phyloP scores from a whole-genome alignment of 768 basidiomycete species.

The Rhizopogon sp. region DNA sequence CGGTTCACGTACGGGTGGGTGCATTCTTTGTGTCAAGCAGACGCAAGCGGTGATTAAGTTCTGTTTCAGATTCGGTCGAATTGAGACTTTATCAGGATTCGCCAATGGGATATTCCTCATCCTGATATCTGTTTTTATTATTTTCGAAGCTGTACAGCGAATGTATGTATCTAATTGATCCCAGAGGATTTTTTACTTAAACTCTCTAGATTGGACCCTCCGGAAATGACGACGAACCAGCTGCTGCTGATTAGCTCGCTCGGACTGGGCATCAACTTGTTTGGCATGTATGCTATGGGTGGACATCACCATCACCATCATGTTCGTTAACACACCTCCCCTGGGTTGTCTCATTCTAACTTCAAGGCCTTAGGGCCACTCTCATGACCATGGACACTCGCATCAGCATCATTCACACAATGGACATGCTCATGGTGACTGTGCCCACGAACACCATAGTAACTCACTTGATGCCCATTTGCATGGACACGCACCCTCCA shows the following conservation, averaged over 20 bases:
- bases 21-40: not conserved
- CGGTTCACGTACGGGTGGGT: slow-evolving; percentile 91
- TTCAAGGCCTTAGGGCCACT: slow-evolving; percentile 10
- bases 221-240: slow-evolving; percentile 96
- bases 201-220: slow-evolving; percentile 71
- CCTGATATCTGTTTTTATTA: slow-evolving; percentile 94
- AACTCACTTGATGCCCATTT: slow-evolving; percentile 16
- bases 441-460: slow-evolving; percentile 23
- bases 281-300: slow-evolving; percentile 99
- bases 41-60: not conserved
- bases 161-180: slow-evolving; percentile 47
- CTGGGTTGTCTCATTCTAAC: not conserved
- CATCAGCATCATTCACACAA: slow-evolving; percentile 10
- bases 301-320: slow-evolving; percentile 88
- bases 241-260: slow-evolving; percentile 83
- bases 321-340: slow-evolving; percentile 35
- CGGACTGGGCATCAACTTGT: slow-evolving; percentile 90
- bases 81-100: slow-evolving; percentile 96
- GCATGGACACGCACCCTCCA: slow-evolving; percentile 14
- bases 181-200: not conserved
- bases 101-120: slow-evolving; percentile 95
- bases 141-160: slow-evolving; percentile 95
- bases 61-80: slow-evolving; percentile 74
- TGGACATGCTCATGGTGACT: slow-evolving; percentile 22
- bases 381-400: slow-evolving; percentile 15